Evolutionary conservation across 768 basidiomycete species (phyloP), one percentile per base, ranked within the genome.

Genomic region (Dioszegia aurantiaca): DNA sequence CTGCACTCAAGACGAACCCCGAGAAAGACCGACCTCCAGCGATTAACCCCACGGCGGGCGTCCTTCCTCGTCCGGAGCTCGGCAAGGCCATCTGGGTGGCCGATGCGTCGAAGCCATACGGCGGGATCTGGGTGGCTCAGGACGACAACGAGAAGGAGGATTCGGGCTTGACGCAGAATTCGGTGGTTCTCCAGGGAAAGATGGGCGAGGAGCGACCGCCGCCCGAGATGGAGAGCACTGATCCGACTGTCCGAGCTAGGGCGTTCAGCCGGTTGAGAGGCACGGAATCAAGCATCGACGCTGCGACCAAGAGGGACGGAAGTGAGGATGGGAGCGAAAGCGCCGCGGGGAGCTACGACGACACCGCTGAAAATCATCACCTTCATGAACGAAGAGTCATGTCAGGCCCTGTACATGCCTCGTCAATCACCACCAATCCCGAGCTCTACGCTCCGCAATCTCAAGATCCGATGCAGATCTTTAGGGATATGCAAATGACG

Each of bases 51-150:
- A 87, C 89, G 1, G 86, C 86, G 27, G 85, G 84, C 19, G 83
- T 85, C 16, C 58, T 57, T 26, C 59, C 61, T 23, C 67, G 71
- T 12, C 54, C 68, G 26, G 62, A 47, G 27, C 55, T 69, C 46
- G 60, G 69, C 33, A 62, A 68, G 42, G 77, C 92, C 53, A 81
- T 85, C 61, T 94, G 88, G 78, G 82, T 84, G 69, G 86, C 86
- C 62, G 91, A 94, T 73, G 82, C 84, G 6, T 84, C 85, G 45
- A 82, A 87, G 45, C 89, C 89, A 11, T 90, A 90, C n/a, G 86
- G 86, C 9, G 91, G 91, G 11, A 85, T 93, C 6, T 95, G 88
- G 64, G 73, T 93, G 45, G 89, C 87, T 1, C 76, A 78, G 33
- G 79, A 72, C 16, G 61, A 68, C n/a, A 41, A 52, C 16, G 62